Evolutionary conservation across 345 rosid genomes (phyloP).

Genomic region (Populus nigra): DNA sequence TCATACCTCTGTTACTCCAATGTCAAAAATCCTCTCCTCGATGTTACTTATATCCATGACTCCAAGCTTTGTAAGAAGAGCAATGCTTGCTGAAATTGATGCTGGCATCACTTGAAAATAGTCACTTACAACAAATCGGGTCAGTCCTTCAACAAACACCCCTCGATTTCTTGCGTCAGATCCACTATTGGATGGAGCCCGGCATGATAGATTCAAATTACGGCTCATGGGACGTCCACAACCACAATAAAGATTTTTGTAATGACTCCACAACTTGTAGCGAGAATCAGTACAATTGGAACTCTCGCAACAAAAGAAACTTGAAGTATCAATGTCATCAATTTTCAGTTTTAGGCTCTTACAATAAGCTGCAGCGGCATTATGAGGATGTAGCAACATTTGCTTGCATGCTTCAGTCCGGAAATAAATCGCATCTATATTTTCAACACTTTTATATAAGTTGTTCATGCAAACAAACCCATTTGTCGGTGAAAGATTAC

Average conservation of each 20-base stretch:
- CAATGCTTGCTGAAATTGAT: slow-evolving; percentile 2
- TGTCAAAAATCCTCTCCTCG: slow-evolving; percentile 6
- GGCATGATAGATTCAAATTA: neutral
- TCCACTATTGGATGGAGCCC: neutral
- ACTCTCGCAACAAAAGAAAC: neutral
- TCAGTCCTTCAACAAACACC: slow-evolving; percentile 20
- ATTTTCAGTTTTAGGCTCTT: slow-evolving; percentile 17
- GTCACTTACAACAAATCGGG: slow-evolving; percentile 3
- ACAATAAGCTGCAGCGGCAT: slow-evolving; percentile 7
- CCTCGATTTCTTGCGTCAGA: neutral
- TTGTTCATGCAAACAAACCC: slow-evolving; percentile 15
- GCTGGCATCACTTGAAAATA: slow-evolving; percentile 16
- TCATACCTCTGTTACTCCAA: slow-evolving; percentile 14
- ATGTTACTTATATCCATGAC: slow-evolving; percentile 1
- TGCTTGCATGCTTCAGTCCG: slow-evolving; percentile 7
- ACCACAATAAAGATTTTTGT: neutral
- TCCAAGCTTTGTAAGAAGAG: slow-evolving; percentile 16
- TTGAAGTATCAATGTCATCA: neutral
- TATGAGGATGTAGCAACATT: slow-evolving; percentile 22
- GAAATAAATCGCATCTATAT: neutral
- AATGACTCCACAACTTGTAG: slow-evolving; percentile 5
- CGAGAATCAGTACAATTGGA: accelerated
- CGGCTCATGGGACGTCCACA: slow-evolving; percentile 1
- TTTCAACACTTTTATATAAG: slow-evolving; percentile 12
- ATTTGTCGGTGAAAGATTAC: neutral